These are phyloP conservation scores for Thyridium curvatum DNA, from an alignment of 2,329 filamentous ascomycete genomes.

Conservation along the genomic window DNA sequence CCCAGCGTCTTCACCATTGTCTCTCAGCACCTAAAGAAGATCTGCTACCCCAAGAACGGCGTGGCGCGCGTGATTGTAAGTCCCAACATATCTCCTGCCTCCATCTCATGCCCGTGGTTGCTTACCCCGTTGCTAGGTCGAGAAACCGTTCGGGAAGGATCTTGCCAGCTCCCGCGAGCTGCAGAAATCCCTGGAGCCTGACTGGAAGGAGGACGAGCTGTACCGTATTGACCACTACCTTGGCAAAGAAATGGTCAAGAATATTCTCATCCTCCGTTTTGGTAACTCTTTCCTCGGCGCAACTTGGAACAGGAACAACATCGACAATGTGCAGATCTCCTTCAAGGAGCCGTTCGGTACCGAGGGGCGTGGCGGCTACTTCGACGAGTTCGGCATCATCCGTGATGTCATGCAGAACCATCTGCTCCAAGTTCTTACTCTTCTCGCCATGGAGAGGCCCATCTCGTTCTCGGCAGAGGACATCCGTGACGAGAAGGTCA, in stretches of 20 bases:
- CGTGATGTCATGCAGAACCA: slow-evolving; percentile 99
- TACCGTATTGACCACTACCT: slow-evolving; percentile 99
- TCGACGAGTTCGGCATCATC: slow-evolving; percentile 98
- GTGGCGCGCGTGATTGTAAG: slow-evolving; percentile 90
- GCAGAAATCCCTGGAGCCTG: slow-evolving; percentile 88
- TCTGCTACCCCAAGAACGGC: slow-evolving; percentile 88
- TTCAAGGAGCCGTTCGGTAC: slow-evolving; percentile 99
- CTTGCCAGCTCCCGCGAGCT: slow-evolving; percentile 88
- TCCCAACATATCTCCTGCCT: slow-evolving; percentile 8
- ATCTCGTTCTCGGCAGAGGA: slow-evolving; percentile 98
- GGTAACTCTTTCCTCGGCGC: slow-evolving; percentile 98
- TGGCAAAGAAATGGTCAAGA: slow-evolving; percentile 99
- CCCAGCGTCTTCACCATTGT: slow-evolving; percentile 98
- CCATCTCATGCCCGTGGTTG: slow-evolving; percentile 17
- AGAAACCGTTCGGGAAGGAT: slow-evolving; percentile 99
- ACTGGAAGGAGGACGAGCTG: slow-evolving; percentile 98
- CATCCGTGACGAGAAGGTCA: slow-evolving; percentile 97
- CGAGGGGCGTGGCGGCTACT: slow-evolving; percentile 95
- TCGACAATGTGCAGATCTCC: slow-evolving; percentile 97
- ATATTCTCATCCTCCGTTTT: slow-evolving; percentile 95
- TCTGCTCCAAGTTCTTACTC: slow-evolving; percentile 88
- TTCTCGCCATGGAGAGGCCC: slow-evolving; percentile 95
- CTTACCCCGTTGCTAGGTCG: no score
- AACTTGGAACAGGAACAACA: slow-evolving; percentile 98
- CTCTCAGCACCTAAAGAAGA: slow-evolving; percentile 93